These are phyloP conservation scores for Nematocida homosporus DNA, from an alignment of 371 early-diverging fungal genomes.

Conservation along the genomic window DNA sequence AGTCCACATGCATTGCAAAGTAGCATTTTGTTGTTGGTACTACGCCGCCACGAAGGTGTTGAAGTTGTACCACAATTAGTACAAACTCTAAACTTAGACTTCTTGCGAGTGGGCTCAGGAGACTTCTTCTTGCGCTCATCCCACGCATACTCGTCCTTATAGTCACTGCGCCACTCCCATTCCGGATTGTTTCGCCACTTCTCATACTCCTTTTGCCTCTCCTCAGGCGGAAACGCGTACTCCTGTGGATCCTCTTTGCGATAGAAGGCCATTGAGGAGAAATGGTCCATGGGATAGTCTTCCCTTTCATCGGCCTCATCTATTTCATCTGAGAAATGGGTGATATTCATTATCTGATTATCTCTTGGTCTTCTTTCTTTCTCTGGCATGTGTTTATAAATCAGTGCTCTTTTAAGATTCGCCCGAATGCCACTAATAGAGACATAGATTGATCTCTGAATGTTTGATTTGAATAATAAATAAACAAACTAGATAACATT, in stretches of 20 bases:
- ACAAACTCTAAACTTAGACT: slow-evolving; percentile 70
- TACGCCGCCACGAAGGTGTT: slow-evolving; percentile 82
- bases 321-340: slow-evolving; percentile 42
- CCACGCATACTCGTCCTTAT: slow-evolving; percentile 15
- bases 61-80: slow-evolving; percentile 75
- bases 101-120: slow-evolving; percentile 53
- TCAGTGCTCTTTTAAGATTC: slow-evolving; percentile 51
- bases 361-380: slow-evolving; percentile 47
- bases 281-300: slow-evolving; percentile 26
- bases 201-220: not conserved
- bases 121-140: slow-evolving; percentile 39
- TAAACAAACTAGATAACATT: slow-evolving; percentile 38
- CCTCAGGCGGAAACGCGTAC: not conserved
- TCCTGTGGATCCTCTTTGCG: slow-evolving; percentile 17
- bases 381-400: slow-evolving; percentile 57
- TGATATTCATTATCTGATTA: slow-evolving; percentile 52
- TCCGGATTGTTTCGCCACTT: not conserved
- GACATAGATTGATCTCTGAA: slow-evolving; percentile 52
- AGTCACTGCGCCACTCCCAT: slow-evolving; percentile 1
- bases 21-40: slow-evolving; percentile 72
- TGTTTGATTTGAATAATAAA: slow-evolving; percentile 25
- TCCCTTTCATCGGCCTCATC: slow-evolving; percentile 28
- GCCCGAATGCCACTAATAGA: slow-evolving; percentile 27
- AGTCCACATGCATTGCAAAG: slow-evolving; percentile 81
- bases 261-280: slow-evolving; percentile 11